Evolutionary conservation across 257 asterid species (phyloP), one percentile per base, ranked within the genome.

Genomic region (Solanum okadae): DNA sequence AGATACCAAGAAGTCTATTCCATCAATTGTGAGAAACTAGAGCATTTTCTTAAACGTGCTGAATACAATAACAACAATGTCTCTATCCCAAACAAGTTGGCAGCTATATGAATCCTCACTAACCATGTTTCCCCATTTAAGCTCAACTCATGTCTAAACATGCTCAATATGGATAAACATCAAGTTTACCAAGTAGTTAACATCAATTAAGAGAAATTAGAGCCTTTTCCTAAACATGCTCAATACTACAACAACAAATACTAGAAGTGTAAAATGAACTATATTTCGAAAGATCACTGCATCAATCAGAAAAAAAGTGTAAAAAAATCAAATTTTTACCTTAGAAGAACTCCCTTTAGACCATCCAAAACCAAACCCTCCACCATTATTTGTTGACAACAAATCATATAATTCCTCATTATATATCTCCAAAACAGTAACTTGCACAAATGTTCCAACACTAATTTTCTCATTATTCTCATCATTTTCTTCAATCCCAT

Each of bases 331-430:
- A 2, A 1, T 5, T 35, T 33, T 75, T 75, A 75, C 83, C 83
- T 75, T 75, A 22, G 83, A 92, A 91, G 95, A 93, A 88, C 93
- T 93, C 31, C 96, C 92, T 85, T 94, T 96, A 25, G 98, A 56
- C 98, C 96, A 96, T 12, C 99, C 99, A 87, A 94, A 86, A 85
- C 91, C 90, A 89, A 95, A 95, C 34, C 98, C 98, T 73, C 98
- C 98, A 77, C 94, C 95, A 81, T 78, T 87, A 72, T 89, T 92
- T 61, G 90, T 89, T 1, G 96, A 92, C 89, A 97, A 49, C 40
- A 97, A 91, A 88, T 97, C 99, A 89, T 95, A 97, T 13, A 97
- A 94, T 84, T 97, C 99, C 82, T 97, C 99, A 88, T 97, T 97
- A 37, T 97, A 97, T 20, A 97, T 94, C 93, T 96, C 99, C 92